These are phyloP conservation scores for Phanerochaete sordida DNA, from an alignment of 768 basidiomycete species.

Conservation along the genomic window DNA sequence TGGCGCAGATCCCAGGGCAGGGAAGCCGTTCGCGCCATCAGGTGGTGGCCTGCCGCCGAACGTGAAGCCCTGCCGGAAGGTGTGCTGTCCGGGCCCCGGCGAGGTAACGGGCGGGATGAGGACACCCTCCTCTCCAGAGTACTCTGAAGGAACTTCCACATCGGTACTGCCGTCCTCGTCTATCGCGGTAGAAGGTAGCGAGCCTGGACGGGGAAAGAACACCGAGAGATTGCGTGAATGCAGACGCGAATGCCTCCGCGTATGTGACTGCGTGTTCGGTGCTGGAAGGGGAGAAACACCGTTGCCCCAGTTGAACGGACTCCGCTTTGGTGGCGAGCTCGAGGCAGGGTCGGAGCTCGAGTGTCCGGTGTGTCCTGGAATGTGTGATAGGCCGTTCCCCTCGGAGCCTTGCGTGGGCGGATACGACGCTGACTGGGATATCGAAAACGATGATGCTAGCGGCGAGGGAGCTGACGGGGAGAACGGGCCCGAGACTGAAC, in stretches of 20 bases:
- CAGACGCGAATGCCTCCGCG: slow-evolving; percentile 59
- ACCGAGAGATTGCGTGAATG: slow-evolving; percentile 91
- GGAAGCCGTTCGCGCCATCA: slow-evolving; percentile 4
- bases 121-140: slow-evolving; percentile 33
- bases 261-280: slow-evolving; percentile 23
- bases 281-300: slow-evolving; percentile 22
- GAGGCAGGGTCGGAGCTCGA: slow-evolving; percentile 3
- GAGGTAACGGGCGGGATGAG: slow-evolving; percentile 45
- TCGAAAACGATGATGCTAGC: slow-evolving; percentile 38
- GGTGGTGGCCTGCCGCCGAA: slow-evolving; percentile 55
- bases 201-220: slow-evolving; percentile 84
- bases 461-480: slow-evolving; percentile 49
- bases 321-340: slow-evolving; percentile 3
- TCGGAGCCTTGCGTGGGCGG: slow-evolving; percentile 1
- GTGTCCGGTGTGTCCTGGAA: slow-evolving; percentile 1
- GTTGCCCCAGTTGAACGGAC: slow-evolving; percentile 6
- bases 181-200: slow-evolving; percentile 55
- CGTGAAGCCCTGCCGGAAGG: slow-evolving; percentile 55
- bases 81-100: slow-evolving; percentile 28
- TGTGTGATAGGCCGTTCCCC: slow-evolving; percentile 5
- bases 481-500: slow-evolving; percentile 50
- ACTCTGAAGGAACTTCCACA: slow-evolving; percentile 14
- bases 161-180: slow-evolving; percentile 54
- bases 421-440: slow-evolving; percentile 22
- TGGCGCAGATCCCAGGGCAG: slow-evolving; percentile 9